phyloP scores from a whole-genome alignment of 2,329 filamentous ascomycete genomes.

The Tympanopsis confertula region DNA sequence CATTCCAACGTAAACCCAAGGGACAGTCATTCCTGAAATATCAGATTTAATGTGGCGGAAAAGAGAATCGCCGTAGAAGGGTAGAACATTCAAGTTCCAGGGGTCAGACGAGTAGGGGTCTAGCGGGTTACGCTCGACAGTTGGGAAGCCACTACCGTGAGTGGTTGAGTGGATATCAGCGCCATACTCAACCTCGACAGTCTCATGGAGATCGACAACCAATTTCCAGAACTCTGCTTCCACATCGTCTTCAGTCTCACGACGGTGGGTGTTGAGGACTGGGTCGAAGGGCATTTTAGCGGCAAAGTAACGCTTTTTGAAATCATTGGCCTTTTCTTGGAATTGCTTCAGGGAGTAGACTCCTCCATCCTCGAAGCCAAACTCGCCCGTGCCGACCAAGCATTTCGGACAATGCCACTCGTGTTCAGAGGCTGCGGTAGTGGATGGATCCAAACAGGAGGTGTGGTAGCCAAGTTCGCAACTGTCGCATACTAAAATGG shows the following conservation, averaged over 20 bases:
- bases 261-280: constrained; percentile 65
- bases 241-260: constrained; percentile 87
- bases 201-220: constrained; percentile 86
- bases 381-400: constrained; percentile 89
- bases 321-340: constrained; percentile 87
- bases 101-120: constrained; percentile 80
- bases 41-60: constrained; percentile 97
- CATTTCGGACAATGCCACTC: constrained; percentile 97
- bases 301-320: constrained; percentile 89
- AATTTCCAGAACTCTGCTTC: constrained; percentile 95
- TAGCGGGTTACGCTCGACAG: constrained; percentile 77
- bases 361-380: constrained; percentile 92
- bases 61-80: constrained; percentile 78
- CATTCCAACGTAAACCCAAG: constrained; percentile 99
- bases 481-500: constrained; percentile 74
- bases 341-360: constrained; percentile 92
- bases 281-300: constrained; percentile 82
- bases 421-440: constrained; percentile 64
- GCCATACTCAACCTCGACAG: constrained; percentile 94
- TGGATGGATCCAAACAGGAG: constrained; percentile 75
- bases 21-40: constrained; percentile 97
- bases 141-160: constrained; percentile 93
- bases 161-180: constrained; percentile 97
- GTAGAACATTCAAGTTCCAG: constrained; percentile 92
- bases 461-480: constrained; percentile 85